phyloP scores from a whole-genome alignment of 177 flowering plant genomes.

The Vitis hybrid region DNA sequence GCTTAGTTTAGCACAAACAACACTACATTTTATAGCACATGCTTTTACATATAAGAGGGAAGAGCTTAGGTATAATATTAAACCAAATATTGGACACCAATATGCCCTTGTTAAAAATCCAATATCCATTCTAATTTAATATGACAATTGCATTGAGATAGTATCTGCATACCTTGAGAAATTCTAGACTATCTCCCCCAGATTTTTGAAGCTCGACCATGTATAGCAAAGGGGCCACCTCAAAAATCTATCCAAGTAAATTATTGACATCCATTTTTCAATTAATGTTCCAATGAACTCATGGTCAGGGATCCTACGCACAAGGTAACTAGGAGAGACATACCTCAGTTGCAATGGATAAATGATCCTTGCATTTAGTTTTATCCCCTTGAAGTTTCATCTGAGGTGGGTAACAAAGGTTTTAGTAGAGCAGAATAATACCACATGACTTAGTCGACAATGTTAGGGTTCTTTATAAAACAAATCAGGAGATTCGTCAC shows the following conservation, averaged over 20 bases:
- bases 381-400: constrained; percentile 88
- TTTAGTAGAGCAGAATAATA: not conserved
- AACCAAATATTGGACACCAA: too few relatives aligned
- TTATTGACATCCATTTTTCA: not conserved
- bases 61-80: too few relatives aligned
- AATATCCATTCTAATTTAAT: not conserved
- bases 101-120: not conserved
- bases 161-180: constrained; percentile 70
- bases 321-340: constrained; percentile 1
- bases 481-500: not conserved
- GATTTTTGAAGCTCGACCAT: constrained; percentile 97
- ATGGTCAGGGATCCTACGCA: not conserved
- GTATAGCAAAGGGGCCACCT: constrained; percentile 94
- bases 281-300: not conserved
- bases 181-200: constrained; percentile 94
- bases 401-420: constrained; percentile 30
- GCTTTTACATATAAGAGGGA: too few relatives aligned
- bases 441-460: not conserved
- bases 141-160: constrained; percentile 1
- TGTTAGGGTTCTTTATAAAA: not conserved
- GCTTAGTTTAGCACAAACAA: too few relatives aligned
- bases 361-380: constrained; percentile 90
- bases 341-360: constrained; percentile 94
- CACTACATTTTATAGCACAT: too few relatives aligned
- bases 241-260: constrained; percentile 57